Conservation (phyloP, 208 protist genomes). For the Trypanosoma mega region DNA sequence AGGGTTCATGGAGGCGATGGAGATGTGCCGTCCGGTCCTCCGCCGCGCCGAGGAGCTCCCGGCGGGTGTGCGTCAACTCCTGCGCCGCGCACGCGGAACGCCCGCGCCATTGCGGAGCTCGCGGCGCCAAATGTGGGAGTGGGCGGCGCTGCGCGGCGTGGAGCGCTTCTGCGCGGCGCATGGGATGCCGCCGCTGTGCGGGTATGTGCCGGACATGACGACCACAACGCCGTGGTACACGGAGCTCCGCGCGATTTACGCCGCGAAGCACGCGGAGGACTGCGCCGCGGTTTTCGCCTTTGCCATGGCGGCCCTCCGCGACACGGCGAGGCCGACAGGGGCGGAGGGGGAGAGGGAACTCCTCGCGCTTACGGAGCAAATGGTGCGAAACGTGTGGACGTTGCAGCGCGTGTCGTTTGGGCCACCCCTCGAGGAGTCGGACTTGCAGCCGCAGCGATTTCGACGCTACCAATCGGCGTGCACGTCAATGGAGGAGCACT, state of each 20-base stretch:
- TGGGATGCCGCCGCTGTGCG: conserved; percentile 77
- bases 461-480: conserved; percentile 10
- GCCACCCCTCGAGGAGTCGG: conserved; percentile 11
- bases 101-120: not conserved
- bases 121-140: too few relatives aligned
- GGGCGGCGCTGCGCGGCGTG: conserved; percentile 33
- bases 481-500: conserved; percentile 1
- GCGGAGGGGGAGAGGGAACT: not conserved
- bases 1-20: conserved; percentile 59
- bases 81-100: conserved; percentile 34
- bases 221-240: conserved; percentile 93
- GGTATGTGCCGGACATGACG: conserved; percentile 94
- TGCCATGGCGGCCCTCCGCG: conserved; percentile 26
- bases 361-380: not conserved
- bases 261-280: conserved; percentile 52
- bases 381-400: conserved; percentile 53
- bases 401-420: conserved; percentile 30
- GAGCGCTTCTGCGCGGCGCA: conserved; percentile 23
- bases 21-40: conserved; percentile 48
- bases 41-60: conserved; percentile 38
- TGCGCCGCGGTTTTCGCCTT: conserved; percentile 28
- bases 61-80: conserved; percentile 17
- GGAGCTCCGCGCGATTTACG: conserved; percentile 83
- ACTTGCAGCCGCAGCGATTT: conserved; percentile 3
- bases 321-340: not conserved